Percentiles rank a stretch among this genome's conserved stretches.
phyloP scores from a whole-genome alignment of 2,329 filamentous ascomycete species.

The Didymella segeticola region DNA sequence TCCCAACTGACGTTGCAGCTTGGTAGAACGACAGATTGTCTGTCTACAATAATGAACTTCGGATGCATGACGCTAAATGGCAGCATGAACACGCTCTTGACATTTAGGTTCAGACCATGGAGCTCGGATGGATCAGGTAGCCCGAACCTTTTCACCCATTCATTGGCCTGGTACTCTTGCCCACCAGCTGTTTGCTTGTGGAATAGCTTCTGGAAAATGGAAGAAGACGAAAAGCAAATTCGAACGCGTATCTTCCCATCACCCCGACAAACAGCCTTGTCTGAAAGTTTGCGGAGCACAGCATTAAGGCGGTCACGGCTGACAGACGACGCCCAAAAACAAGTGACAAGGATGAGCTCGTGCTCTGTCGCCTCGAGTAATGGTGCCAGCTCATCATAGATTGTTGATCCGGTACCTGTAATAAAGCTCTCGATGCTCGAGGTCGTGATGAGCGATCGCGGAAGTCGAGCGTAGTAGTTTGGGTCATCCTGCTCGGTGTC shows the following conservation, averaged over 20 bases:
- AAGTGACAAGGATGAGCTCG: constrained; percentile 79
- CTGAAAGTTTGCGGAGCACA: constrained; percentile 66
- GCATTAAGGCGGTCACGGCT: constrained; percentile 65
- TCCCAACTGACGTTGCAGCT: constrained; percentile 90
- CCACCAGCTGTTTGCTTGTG: constrained; percentile 71
- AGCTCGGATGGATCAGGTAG: constrained; percentile 64
- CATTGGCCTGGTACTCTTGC: constrained; percentile 63
- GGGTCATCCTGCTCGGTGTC: constrained; percentile 42
- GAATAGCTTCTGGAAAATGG: constrained; percentile 75
- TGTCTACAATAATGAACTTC: constrained; percentile 80
- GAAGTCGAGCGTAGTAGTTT: constrained; percentile 49
- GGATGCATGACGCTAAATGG: constrained; percentile 89
- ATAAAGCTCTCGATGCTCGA: constrained; percentile 47
- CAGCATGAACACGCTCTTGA: constrained; percentile 80
- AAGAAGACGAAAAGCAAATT: constrained; percentile 78
- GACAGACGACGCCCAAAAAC: constrained; percentile 77
- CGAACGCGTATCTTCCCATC: constrained; percentile 63
- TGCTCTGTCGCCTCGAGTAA: constrained; percentile 65
- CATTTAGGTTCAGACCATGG: constrained; percentile 68
- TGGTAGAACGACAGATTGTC: constrained; percentile 70
- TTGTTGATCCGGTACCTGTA: constrained; percentile 54
- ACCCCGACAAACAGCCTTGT: constrained; percentile 46
- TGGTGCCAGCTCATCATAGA: constrained; percentile 53
- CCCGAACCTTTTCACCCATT: constrained; percentile 69
- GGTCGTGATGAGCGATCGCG: constrained; percentile 43